Evolutionary conservation across 495 filamentous ascomycete species (phyloP).

Genomic region (Podospora fimiseda): DNA sequence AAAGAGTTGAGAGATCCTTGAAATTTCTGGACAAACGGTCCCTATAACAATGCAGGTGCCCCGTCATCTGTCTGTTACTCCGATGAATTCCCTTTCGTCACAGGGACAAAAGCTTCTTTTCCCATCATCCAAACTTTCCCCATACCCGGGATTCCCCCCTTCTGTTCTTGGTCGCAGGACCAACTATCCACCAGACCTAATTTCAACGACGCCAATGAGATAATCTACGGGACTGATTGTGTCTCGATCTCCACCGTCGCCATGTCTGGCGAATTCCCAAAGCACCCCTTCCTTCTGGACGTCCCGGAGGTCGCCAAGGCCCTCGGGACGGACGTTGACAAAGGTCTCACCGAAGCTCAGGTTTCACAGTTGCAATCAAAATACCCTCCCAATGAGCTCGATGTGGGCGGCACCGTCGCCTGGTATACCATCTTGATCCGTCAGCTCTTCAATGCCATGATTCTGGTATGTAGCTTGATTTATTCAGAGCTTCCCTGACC

Average conservation of each 20-base stretch:
- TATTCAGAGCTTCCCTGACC: too few species aligned
- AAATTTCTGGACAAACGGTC: not conserved
- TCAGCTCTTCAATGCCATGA: conserved; percentile 63
- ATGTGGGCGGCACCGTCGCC: conserved; percentile 52
- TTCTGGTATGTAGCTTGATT: conserved; percentile 49
- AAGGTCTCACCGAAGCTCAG: conserved; percentile 47
- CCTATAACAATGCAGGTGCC: not conserved
- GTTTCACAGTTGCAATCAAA: conserved; percentile 43
- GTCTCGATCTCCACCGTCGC: conserved; percentile 5
- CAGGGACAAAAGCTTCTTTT: not conserved
- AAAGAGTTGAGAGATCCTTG: conserved; percentile 1
- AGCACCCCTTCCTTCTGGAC: conserved; percentile 48
- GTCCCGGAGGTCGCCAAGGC: conserved; percentile 46
- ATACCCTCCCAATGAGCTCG: conserved; percentile 57
- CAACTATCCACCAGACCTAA: too few species aligned
- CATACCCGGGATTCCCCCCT: not conserved
- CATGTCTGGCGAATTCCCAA: conserved; percentile 39
- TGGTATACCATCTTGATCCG: conserved; percentile 62
- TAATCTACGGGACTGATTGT: conserved; percentile 2
- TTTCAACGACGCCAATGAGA: conserved; percentile 15
- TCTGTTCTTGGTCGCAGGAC: not conserved
- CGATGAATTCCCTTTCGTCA: not conserved
- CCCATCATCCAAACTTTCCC: conserved; percentile 2
- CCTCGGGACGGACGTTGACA: conserved; percentile 51
- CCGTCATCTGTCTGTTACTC: not conserved